Base-by-base conservation (phyloP, 805 yeast species). In the Candida vartiovaarae region DNA sequence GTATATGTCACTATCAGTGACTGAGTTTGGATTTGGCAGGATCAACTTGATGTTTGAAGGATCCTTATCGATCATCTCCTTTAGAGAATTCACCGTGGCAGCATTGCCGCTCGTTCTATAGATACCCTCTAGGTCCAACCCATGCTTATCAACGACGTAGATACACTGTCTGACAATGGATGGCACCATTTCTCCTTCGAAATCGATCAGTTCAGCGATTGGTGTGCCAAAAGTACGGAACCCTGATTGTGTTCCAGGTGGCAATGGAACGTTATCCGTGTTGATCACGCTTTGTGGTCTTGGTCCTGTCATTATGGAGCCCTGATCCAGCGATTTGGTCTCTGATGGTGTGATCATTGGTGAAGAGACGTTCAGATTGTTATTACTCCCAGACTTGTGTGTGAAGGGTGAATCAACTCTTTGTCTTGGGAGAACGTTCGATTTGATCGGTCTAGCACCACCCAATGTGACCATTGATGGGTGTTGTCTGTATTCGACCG, bases 101-200 rank as follows among this genome's bases (percentile, higher is more conserved):
- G 76, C 78, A 61, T 84, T 86, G 0, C 96, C 96, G 42, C 85
- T 80, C 31, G 87, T 80, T 44, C 97, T 72, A 62, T 93, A 93
- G 32, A 93, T 82, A 1, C 98, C 98, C 60, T 89, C 97, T 31
- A 85, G 68, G 41, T 86, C 82, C 33, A 84, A 61, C 2, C 99
- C 99, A 60, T 84, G 81, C 34, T 72, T 74, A 58, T 93, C 98
- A 32, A 93, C 80, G 6, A 90, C 82, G 50, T 81, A 82, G 41
- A 91, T 84, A 70, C 97, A 90, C 58, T 82, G 86, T 50, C 82
- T 81, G 8, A 93, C 99, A 39, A 93, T 76, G 15, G 84, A 74
- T 2, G 99, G 99, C 5, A 93, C 96, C 62, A 86, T 82, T 51
- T 87, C 95, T 43, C 89, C 91, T 49, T 95, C 96, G 52, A 75